Base-by-base conservation (phyloP, 1,284 basidiomycete species). In the Sporisorium exsertum region DNA sequence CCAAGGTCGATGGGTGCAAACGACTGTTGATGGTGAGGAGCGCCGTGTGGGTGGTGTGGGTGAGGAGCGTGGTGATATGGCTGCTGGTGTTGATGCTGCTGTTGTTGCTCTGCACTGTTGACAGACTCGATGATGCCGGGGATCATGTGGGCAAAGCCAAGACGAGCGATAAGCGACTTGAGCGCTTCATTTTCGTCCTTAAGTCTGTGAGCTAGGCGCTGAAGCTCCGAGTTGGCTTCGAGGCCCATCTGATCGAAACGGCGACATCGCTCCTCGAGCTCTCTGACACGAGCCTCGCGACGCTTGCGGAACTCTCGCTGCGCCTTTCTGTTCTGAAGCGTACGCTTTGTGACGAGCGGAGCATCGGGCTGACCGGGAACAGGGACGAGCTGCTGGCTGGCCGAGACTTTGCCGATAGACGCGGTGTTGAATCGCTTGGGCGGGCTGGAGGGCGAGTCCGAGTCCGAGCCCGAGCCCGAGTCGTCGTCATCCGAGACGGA, bases 131-230 rank as follows among this genome's bases (percentile, higher is more conserved):
- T 58, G 40, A 77, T 64, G 26, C 56, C 45, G 7, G 68, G 63
- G 26, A 81, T 78, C 70, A 79, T 78, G 58, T 78, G 72, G 20
- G 71, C 81, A 47, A 74, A 80, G 24, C 81, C 80, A 16, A 82
- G 73, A 51, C 78, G 78, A 55, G 78, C 69, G 24, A 82, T 52
- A 37, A 81, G 76, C 50, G 65, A 71, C 54, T 77, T 74, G 50
- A 82, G 64, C 22, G 80, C 80, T 46, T 82, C 81, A 70, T 82
- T 82, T 65, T 82, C 81, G 20, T 82, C 80, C 56, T 81, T 82
- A 58, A 81, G 76, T 9, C 70, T 61, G 42, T 66, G 62, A 27
- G 81, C 79, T 0, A 80, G 68, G 42, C 67, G 76, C 60, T 82
- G 81, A 22, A 82, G 72, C 59, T 81, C 80, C 15, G 67, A 45